Evolutionary conservation across 2,329 filamentous ascomycete species (phyloP), one percentile per base, ranked within the genome.

Genomic region (Grosmannia penicillata): DNA sequence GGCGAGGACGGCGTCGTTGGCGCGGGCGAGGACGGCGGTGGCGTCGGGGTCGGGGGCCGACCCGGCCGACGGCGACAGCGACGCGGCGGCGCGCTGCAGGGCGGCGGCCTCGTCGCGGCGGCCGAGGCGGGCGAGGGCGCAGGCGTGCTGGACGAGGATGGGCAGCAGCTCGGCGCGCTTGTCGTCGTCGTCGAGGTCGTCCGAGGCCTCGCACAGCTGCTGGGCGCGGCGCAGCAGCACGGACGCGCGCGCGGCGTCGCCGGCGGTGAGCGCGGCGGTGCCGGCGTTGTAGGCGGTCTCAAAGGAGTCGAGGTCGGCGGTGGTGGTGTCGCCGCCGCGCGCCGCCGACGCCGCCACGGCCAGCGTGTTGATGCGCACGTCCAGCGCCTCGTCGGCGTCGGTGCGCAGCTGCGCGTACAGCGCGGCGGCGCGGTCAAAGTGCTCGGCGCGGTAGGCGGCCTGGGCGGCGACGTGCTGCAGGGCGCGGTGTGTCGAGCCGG

Each of bases 211-310:
- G 53, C 83, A 91, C 17, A 89, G 62, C 47, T 77, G 71, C 48
- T 69, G 70, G 3, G 84, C 77, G 38, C 78, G 68, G 57, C 78
- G 80, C 43, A 91, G 60, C 40, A 87, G 63, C 19, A 78, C 61
- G 18, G 74, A 67, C 2, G 75, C 82, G 47, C 75, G 70, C 5
- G 60, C 66, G 27, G 82, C 62, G 48, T 82, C 77, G 8, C 75
- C 78, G 33, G 73, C 66, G 13, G 80, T 79, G 49, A 91, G 76
- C 53, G 72, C 75, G 17, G 68, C 68, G 54, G 82, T 89, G 8
- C 82, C 83, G 19, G 75, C 70, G 55, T 93, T 93, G 60, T 83
- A 93, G 10, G 81, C 78, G 21, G 80, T 78, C 60, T 91, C 84
- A 48, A 91, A 91, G 2, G 78, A 72, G 45, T 86, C 80, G 21